These are phyloP conservation scores for Trichosporon sp. DNA, from an alignment of 1,284 basidiomycete species.

Conservation along the genomic window DNA sequence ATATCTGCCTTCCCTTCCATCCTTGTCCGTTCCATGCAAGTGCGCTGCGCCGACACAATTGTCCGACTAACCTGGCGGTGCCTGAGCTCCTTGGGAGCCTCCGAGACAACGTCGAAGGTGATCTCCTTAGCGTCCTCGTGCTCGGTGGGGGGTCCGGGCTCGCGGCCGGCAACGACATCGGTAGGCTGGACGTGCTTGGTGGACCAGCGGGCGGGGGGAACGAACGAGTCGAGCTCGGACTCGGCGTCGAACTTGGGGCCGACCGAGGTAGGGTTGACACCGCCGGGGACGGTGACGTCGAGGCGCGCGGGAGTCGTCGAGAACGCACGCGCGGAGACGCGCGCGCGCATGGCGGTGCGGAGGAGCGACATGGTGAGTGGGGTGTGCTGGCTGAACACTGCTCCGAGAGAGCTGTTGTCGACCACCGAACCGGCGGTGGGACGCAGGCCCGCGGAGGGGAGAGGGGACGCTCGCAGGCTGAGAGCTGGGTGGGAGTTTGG, in stretches of 20 bases:
- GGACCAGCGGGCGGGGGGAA: conserved; percentile 17
- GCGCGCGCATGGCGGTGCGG: conserved; percentile 24
- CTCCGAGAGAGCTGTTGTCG: conserved; percentile 2
- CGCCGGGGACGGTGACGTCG: conserved; percentile 13
- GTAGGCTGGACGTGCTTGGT: conserved; percentile 31
- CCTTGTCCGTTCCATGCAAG: neutral
- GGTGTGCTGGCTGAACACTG: neutral
- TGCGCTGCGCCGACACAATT: neutral
- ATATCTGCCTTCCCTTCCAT: neutral
- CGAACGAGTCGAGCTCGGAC: conserved; percentile 15
- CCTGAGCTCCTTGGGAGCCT: conserved; percentile 52
- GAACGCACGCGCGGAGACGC: conserved; percentile 16
- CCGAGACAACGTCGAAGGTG: conserved; percentile 53
- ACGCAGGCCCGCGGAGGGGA: neutral
- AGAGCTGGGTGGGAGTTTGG: conserved; percentile 1
- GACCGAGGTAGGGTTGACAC: conserved; percentile 19
- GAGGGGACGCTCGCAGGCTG: neutral
- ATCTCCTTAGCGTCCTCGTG: conserved; percentile 40
- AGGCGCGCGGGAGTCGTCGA: conserved; percentile 4
- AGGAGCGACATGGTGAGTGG: conserved; percentile 29
- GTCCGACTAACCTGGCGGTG: conserved; percentile 21
- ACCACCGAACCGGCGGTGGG: neutral
- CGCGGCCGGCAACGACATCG: conserved; percentile 36
- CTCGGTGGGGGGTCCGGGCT: conserved; percentile 34
- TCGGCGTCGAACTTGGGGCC: conserved; percentile 18